Conservation (phyloP, 2,329 filamentous ascomycete genomes). For the Lomentospora prolificans region DNA sequence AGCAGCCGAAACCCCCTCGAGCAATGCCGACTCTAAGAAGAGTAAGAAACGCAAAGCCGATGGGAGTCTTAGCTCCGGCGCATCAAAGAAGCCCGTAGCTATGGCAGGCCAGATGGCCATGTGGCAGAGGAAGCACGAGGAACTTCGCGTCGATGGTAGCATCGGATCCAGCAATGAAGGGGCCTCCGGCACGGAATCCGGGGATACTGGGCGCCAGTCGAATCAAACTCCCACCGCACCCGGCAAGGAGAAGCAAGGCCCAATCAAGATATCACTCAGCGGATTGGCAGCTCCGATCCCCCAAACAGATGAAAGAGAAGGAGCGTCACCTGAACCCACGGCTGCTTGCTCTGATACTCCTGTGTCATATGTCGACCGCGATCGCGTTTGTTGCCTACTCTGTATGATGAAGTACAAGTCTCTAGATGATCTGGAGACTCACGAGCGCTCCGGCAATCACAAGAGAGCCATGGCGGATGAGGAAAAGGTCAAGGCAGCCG, state of each 20-base stretch:
- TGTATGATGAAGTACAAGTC: slow-evolving; percentile 38
- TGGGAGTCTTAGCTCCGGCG: slow-evolving; percentile 16
- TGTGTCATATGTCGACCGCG: slow-evolving; percentile 49
- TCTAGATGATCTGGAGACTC: slow-evolving; percentile 29
- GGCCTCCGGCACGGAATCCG: slow-evolving; percentile 1
- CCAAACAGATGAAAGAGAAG: not conserved
- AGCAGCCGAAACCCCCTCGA: slow-evolving; percentile 26
- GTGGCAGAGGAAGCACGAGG: slow-evolving; percentile 34
- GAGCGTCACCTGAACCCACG: slow-evolving; percentile 1
- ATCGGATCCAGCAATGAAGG: slow-evolving; percentile 7
- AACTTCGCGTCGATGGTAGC: slow-evolving; percentile 20
- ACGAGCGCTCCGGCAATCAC: slow-evolving; percentile 33
- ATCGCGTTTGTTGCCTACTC: slow-evolving; percentile 34
- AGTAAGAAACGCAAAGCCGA: slow-evolving; percentile 47
- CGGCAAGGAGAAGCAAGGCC: slow-evolving; percentile 8
- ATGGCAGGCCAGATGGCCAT: slow-evolving; percentile 34
- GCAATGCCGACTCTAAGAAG: slow-evolving; percentile 21
- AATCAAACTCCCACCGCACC: slow-evolving; percentile 7
- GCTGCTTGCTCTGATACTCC: not conserved
- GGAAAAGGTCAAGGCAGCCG: slow-evolving; percentile 38
- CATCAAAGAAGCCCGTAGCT: slow-evolving; percentile 26
- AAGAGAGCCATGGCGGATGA: slow-evolving; percentile 28
- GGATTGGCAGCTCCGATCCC: slow-evolving; percentile 7
- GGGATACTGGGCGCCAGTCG: not conserved
- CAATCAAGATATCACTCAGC: slow-evolving; percentile 23